These are phyloP conservation scores for Inosperma sp. DNA, from an alignment of 768 basidiomycete species.

Conservation along the genomic window DNA sequence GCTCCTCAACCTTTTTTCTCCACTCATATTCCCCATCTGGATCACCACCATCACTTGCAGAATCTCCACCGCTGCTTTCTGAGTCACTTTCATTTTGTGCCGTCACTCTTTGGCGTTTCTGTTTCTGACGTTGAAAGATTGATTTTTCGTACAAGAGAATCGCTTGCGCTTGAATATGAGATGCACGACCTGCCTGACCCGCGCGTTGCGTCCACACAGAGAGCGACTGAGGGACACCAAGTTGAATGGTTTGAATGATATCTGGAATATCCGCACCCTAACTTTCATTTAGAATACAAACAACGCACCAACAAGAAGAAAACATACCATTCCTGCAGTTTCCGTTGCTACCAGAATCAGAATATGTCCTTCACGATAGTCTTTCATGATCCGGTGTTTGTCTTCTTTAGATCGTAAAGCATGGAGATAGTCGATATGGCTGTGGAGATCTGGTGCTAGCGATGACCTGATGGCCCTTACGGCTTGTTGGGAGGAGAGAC, in stretches of 20 bases:
- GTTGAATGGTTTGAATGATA: conserved; percentile 31
- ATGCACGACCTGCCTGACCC: conserved; percentile 23
- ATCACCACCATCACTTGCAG: neutral
- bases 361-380: conserved; percentile 22
- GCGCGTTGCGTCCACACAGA: conserved; percentile 29
- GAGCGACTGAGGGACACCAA: conserved; percentile 26
- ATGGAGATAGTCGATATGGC: neutral
- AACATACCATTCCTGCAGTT: conserved; percentile 33
- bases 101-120: neutral
- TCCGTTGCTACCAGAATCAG: conserved; percentile 30
- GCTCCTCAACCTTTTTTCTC: neutral
- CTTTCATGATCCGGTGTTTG: conserved; percentile 13
- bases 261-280: conserved; percentile 34
- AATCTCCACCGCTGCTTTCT: neutral
- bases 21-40: neutral
- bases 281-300: neutral
- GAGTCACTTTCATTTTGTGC: neutral
- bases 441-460: neutral
- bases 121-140: conserved; percentile 18
- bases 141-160: conserved; percentile 24
- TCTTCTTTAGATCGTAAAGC: conserved; percentile 1
- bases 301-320: neutral
- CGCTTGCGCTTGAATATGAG: conserved; percentile 18
- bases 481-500: conserved; percentile 16
- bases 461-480: conserved; percentile 5